Evolutionary conservation across 2,329 filamentous ascomycete genomes (phyloP), one percentile per base, ranked within the genome.

Genomic region (Aspergillus jensenii): DNA sequence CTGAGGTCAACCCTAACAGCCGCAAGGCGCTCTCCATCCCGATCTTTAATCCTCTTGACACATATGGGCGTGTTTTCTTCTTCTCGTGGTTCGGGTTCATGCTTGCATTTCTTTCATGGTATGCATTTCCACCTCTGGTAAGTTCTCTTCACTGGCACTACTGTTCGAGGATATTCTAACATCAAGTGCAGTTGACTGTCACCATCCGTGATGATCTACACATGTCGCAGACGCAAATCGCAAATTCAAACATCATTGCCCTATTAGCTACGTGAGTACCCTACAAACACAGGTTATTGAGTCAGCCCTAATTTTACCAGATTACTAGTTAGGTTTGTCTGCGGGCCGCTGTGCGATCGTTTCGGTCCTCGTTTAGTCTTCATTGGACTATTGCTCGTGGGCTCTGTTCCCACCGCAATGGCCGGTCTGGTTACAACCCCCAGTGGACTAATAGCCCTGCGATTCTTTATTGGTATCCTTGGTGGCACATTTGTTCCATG

Each of bases 231-330:
- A 79, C 80, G 35, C 83, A 96, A 72, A 82, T 96, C 53, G 86
- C 89, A 65, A 97, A 96, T 77, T 96, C 92, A 39, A 96, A 96
- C 75, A 93, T 96, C 60, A 84, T 95, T 58, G 92, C 91, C 6
- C 80, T 96, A 4, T 78, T 82, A 55, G 89, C 87, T 31, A 90
- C 88, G 80, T 85, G 74, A 69, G 81, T 41, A 23, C 41, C 33
- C 31, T 41, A 12, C 11, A 33, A 37, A 47, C 9, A 46, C 4
- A n/a, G 11, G 15, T n/a, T 35, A 8, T 6, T 14, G 6, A 35
- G 39, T 6, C 43, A 46, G 35, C 39, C 27, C 43, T 49, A 41
- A 55, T 53, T 17, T 11, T 12, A 40, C 5, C 23, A 87, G 84
- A 0, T 80, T 96, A 15, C 75, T 96, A 33, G 85, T 96, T 37